A percentile compares a stretch with the other conserved stretches of the same genome.
These are phyloP conservation scores for Senecio squalidus DNA, from an alignment of 140 eudicot species.

Conservation along the genomic window DNA sequence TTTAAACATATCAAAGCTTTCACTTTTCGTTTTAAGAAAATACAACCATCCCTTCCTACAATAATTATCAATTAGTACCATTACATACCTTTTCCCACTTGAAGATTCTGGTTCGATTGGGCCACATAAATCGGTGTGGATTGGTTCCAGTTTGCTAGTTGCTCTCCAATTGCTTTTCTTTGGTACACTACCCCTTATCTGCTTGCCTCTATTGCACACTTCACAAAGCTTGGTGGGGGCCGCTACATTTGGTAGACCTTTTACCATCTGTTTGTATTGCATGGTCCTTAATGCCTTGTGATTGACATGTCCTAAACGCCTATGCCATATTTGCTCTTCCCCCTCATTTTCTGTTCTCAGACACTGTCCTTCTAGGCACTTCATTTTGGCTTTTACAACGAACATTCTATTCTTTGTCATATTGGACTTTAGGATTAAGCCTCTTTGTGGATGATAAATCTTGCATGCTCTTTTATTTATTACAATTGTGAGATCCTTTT, in stretches of 20 bases:
- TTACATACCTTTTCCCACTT: too few species aligned
- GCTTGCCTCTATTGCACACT: background rate
- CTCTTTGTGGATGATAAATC: too few species aligned
- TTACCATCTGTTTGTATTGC: background rate
- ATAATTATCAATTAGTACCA: too few species aligned
- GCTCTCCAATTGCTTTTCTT: background rate
- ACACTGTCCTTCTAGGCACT: background rate
- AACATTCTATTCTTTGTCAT: background rate
- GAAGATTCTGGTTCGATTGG: too few species aligned
- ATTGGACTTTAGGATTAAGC: background rate
- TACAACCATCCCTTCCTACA: background rate
- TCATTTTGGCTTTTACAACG: background rate
- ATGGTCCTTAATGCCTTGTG: background rate
- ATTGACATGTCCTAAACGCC: background rate
- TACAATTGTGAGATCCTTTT: too few species aligned
- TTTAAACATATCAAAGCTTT: too few species aligned
- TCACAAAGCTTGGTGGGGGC: background rate
- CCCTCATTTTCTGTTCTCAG: too few species aligned
- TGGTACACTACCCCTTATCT: background rate
- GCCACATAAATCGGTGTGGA: too few species aligned
- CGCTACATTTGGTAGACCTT: background rate
- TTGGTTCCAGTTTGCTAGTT: background rate
- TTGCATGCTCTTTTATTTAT: background rate
- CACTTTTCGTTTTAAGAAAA: too few species aligned
- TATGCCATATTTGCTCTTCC: too few species aligned